Evolutionary conservation across 1,284 basidiomycete genomes (phyloP).

Genomic region (Athelia psychrophila): DNA sequence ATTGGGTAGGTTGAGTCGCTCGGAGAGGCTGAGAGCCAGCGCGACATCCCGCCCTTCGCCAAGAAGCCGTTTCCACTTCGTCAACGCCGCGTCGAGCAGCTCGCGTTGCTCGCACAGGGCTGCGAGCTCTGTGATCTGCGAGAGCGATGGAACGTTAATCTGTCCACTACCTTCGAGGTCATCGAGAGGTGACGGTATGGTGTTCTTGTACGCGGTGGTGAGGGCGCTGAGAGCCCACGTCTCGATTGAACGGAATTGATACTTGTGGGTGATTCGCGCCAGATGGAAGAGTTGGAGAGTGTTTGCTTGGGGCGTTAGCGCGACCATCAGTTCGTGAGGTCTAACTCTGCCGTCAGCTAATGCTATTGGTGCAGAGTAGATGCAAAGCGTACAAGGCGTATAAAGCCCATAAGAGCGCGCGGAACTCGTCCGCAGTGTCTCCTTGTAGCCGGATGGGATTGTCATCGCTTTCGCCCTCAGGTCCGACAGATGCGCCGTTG

Average conservation of each 20-base stretch:
- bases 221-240: constrained; percentile 45
- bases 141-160: constrained; percentile 12
- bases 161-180: neutral
- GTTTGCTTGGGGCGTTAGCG: constrained; percentile 38
- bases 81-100: constrained; percentile 27
- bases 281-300: constrained; percentile 42
- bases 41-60: constrained; percentile 33
- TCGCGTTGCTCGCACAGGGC: constrained; percentile 32
- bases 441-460: constrained; percentile 46
- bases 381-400: constrained; percentile 43
- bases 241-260: constrained; percentile 51
- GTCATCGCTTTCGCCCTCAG: constrained; percentile 43
- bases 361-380: constrained; percentile 1
- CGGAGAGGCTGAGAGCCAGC: constrained; percentile 31
- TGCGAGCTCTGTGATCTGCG: constrained; percentile 36
- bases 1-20: constrained; percentile 30
- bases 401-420: constrained; percentile 43
- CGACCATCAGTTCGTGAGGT: constrained; percentile 44
- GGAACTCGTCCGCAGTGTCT: constrained; percentile 45
- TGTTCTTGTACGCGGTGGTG: constrained; percentile 32
- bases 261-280: constrained; percentile 52
- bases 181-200: neutral
- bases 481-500: constrained; percentile 10
- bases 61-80: constrained; percentile 35
- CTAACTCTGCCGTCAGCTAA: constrained; percentile 18